Evolutionary conservation across 208 protist species (phyloP).

Genomic region (Crithidia fasciculata): DNA sequence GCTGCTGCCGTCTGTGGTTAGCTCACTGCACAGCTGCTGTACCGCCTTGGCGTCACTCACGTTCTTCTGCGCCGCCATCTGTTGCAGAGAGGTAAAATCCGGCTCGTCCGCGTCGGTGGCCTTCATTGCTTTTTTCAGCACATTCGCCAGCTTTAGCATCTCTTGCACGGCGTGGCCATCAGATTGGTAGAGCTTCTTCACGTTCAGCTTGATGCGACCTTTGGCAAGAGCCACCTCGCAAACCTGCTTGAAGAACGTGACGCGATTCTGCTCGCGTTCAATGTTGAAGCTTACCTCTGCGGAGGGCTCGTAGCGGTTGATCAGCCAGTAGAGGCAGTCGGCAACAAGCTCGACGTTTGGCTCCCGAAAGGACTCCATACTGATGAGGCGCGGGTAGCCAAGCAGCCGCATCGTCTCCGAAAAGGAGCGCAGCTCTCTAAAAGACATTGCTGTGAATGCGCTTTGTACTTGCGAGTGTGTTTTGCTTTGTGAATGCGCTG

Average conservation of each 20-base stretch:
- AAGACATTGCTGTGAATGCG: constrained; percentile 75
- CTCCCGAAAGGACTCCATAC: constrained; percentile 96
- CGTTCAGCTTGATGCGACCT: constrained; percentile 93
- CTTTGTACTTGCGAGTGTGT: not conserved
- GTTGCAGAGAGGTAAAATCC: constrained; percentile 78
- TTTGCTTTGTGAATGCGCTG: not conserved
- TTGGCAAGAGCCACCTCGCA: constrained; percentile 85
- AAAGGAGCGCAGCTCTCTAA: constrained; percentile 94
- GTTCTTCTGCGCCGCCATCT: constrained; percentile 87
- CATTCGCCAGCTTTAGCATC: constrained; percentile 93
- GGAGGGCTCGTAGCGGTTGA: constrained; percentile 93
- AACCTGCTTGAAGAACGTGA: constrained; percentile 94
- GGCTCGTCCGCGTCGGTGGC: constrained; percentile 74
- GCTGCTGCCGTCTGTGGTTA: constrained; percentile 87
- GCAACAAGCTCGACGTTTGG: constrained; percentile 96
- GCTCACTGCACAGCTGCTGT: constrained; percentile 89
- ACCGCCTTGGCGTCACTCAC: constrained; percentile 86
- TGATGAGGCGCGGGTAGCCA: constrained; percentile 95
- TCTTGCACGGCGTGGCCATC: constrained; percentile 96
- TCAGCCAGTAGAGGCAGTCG: constrained; percentile 94
- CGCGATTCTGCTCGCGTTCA: constrained; percentile 88
- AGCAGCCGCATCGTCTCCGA: constrained; percentile 95
- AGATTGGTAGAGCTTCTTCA: constrained; percentile 94
- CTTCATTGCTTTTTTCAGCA: constrained; percentile 91
- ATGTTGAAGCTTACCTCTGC: constrained; percentile 92